Evolutionary conservation across 1,284 basidiomycete genomes (phyloP).

Genomic region (Mycosarcoma mackinlayi): DNA sequence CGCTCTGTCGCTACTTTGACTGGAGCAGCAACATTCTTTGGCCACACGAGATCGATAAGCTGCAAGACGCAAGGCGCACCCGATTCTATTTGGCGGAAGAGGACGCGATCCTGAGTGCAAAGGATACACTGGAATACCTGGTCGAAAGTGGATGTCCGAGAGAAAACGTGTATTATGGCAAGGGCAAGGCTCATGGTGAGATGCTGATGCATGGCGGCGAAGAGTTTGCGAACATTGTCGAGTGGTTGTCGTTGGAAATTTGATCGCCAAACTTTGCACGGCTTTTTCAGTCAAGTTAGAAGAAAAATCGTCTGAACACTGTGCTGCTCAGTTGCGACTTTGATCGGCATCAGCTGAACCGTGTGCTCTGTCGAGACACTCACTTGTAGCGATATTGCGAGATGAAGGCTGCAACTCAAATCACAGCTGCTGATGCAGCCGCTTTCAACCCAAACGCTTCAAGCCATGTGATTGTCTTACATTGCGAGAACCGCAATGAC

Average conservation of each 20-base stretch:
- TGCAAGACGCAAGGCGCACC: constrained; percentile 32
- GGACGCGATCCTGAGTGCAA: constrained; percentile 56
- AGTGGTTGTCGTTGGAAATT: constrained; percentile 38
- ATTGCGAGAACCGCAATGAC: no score
- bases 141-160: constrained; percentile 47
- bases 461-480: no score
- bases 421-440: no score
- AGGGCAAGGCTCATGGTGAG: constrained; percentile 49
- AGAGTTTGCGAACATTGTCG: constrained; percentile 32
- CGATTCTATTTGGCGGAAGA: constrained; percentile 57
- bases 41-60: constrained; percentile 55
- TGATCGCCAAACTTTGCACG: no score
- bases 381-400: no score
- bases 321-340: no score
- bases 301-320: no score
- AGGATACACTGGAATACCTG: constrained; percentile 52
- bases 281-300: no score
- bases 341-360: no score
- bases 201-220: constrained; percentile 55
- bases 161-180: constrained; percentile 31
- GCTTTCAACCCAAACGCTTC: no score
- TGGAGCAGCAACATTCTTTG: constrained; percentile 62
- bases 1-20: constrained; percentile 61
- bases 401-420: no score
- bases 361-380: no score